phyloP scores from a whole-genome alignment of 345 rosid genomes.

The Barbarea vulgaris region DNA sequence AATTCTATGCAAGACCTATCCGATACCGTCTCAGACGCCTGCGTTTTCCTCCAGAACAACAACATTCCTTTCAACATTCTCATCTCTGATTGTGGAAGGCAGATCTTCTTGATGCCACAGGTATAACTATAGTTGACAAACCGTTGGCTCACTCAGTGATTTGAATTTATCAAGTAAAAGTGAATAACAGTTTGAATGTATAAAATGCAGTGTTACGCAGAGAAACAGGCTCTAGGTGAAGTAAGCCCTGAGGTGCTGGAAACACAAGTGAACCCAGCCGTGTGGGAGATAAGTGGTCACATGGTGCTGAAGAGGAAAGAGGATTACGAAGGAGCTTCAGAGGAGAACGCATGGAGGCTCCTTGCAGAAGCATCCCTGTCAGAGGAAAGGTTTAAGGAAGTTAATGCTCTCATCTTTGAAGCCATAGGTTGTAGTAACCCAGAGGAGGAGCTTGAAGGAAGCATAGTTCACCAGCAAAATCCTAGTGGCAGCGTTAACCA shows the following conservation, averaged over 20 bases:
- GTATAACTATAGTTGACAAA: constrained; percentile 43
- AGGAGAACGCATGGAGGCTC: constrained; percentile 92
- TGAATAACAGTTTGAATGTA: constrained; percentile 10
- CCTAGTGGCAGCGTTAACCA: constrained; percentile 22
- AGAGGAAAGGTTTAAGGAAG: constrained; percentile 83
- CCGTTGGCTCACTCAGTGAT: background rate
- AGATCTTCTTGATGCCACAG: constrained; percentile 87
- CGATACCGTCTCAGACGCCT: constrained; percentile 67
- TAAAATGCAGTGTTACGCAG: constrained; percentile 82
- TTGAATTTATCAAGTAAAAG: background rate
- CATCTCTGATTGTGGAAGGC: constrained; percentile 82
- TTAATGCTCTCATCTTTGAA: constrained; percentile 69
- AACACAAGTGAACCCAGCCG: constrained; percentile 99
- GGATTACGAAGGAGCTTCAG: constrained; percentile 91
- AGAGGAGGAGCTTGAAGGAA: constrained; percentile 32
- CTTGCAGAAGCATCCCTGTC: constrained; percentile 95
- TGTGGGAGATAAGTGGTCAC: constrained; percentile 99
- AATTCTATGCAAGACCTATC: constrained; percentile 62
- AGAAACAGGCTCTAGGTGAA: constrained; percentile 98
- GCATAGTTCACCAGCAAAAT: constrained; percentile 37
- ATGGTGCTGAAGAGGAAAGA: constrained; percentile 92
- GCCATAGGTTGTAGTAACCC: constrained; percentile 47
- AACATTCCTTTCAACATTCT: constrained; percentile 92
- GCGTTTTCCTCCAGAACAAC: constrained; percentile 87
- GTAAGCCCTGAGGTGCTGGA: constrained; percentile 84